Evolutionary conservation across 164 flowering plant genomes (phyloP), one percentile per base, ranked within the genome.

Genomic region (Vitis rotundifolia): DNA sequence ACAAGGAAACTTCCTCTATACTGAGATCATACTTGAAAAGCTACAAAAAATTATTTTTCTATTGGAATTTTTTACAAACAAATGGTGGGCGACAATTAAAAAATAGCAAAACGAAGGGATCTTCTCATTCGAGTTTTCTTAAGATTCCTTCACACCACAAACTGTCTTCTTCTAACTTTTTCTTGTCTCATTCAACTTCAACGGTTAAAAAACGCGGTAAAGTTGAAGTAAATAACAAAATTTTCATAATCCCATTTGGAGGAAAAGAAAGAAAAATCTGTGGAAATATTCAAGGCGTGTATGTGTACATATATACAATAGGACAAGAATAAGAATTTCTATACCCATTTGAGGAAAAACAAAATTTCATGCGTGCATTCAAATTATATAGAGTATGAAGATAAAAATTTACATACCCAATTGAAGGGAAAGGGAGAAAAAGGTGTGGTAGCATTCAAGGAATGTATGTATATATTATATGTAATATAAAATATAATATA

Each of bases 11-110:
- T 61, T 59, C 14, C 14, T 6, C 22, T 61, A 49, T 14, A 61
- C 64, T 61, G 5, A 37, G 18, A 57, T 57, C 16, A 61, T 37
- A 61, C 50, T 10, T 37, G 44, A 37, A 37, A 37, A 37, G 44
- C 7, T 37, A 5, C 0, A 37, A 37, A 37, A 31, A 4, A 10
- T 22, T 14, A 11, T 22, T 59, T 61, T 61, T 61, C 16, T 12
- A 61, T 61, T 28, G 14, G 14, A 13, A 13, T 53, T 11, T 11
- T 31, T 7, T 4, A 5, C 64, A 26, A 61, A 61, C 15, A 59
- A 12, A 59, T 59, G 61, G 61, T 26, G n/a, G 14, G 61, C 61
- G 19, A 19, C 15, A 61, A 61, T 16, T 28, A 60, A 60, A 29
- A 15, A 12, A 61, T 29, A 15, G 2, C 18, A 6, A 31, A 37